Percentiles rank a stretch among this genome's conserved stretches.
phyloP scores from a whole-genome alignment of 768 basidiomycete genomes.

The Hysterangium stoloniferum region DNA sequence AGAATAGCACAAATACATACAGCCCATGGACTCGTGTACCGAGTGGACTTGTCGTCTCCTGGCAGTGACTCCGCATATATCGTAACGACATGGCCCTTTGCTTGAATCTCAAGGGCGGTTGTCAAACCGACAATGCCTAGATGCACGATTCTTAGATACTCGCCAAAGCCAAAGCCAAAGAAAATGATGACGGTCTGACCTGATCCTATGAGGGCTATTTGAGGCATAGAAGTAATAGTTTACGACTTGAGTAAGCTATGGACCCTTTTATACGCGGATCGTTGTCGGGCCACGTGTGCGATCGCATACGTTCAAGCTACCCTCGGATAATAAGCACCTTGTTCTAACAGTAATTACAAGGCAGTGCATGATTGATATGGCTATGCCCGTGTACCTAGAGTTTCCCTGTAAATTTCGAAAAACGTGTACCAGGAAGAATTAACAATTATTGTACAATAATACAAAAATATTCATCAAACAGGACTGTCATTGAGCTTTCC shows the following conservation, averaged over 20 bases:
- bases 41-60: conserved; percentile 62
- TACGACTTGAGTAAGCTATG: not conserved
- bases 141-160: not conserved
- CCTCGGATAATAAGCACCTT: no score
- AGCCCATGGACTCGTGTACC: conserved; percentile 79
- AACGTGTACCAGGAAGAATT: no score
- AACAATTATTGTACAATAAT: no score
- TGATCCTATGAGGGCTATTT: conserved; percentile 11
- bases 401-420: no score
- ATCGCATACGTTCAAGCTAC: no score
- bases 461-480: no score
- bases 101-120: conserved; percentile 64
- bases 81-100: conserved; percentile 55
- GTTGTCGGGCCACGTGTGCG: no score
- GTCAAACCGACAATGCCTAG: conserved; percentile 76
- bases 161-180: not conserved
- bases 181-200: conserved; percentile 1
- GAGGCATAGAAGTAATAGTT: not conserved
- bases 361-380: no score
- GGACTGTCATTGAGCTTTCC: not conserved
- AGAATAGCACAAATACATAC: conserved; percentile 34
- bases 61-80: conserved; percentile 68
- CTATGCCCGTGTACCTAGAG: no score
- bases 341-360: no score
- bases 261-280: no score